Base-by-base conservation (phyloP, 2,329 filamentous ascomycete species). In the Aspergillus sp. region DNA sequence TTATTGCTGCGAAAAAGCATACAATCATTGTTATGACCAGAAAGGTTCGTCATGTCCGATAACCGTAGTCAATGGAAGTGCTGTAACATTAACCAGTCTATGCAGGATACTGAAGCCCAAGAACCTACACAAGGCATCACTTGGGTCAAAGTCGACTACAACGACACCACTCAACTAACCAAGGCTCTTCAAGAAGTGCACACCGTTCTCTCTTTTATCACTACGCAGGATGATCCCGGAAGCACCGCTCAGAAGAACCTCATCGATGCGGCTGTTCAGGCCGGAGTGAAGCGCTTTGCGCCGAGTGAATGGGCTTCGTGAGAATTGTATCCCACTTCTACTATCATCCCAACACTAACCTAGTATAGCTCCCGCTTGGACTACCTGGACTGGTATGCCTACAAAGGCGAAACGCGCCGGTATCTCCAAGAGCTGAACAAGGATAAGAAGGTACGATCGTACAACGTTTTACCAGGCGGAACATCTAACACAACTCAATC, bases 201-300 rank as follows among this genome's bases (percentile, higher is more conserved):
- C 48, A 62, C 60, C 6, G 13, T 62, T 3, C 48, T 62, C 12
- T 62, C 60, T 2, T 62, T 62, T 3, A 30, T 62, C 28, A 49
- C 41, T 1, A 47, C 51, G 4, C 36, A 53, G 5, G 47, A 59
- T 4, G 30, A 47, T 30, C 12, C 5, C 2, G 12, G 12, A 12
- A 57, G 49, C 48, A 48, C 30, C 0, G 7, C 36, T 8, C 52
- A 53, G 39, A 59, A 53, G 17, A 47, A 51, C 8, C 60, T 62
- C 28, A 62, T 62, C 32, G 17, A 59, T 17, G 60, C 60, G 2
- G 47, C 56, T 4, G 19, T 59, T 15, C 9, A 48, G 8, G 60
- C 60, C 3, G 60, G 60, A 8, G 60, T 62, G 30, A 62, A 59
- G 13, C 52, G 60, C 5, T 62, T 62, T 19, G 60, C 60, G 6